Evolutionary conservation across 352 stramenopile species (phyloP), one percentile per base, ranked within the genome.

Genomic region (Blastocystis sp.): DNA sequence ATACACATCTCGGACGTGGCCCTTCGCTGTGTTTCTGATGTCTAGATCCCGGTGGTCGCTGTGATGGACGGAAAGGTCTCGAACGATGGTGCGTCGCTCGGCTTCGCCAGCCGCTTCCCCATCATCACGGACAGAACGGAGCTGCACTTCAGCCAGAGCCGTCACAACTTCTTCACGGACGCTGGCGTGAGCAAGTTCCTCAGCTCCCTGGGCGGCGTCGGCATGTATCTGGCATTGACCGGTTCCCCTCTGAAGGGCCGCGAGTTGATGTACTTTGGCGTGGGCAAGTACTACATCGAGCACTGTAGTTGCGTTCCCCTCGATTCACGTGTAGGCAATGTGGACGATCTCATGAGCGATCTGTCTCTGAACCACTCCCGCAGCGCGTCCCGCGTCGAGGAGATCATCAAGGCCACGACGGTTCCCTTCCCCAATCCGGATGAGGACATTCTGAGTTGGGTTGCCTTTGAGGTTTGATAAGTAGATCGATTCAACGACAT

Each of bases 191-290:
- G 52, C 9, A 84, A 84, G 74, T 21, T 84, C 2, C 74, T 84
- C 17, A 67, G 74, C 41, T 84, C 74, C 5, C 34, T 84, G 53
- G 53, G 74, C 21, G 74, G 74, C 40, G 52, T 84, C n/a, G 74
- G 74, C 19, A 84, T 84, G 74, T 84, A 84, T 28, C 45, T 84
- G 34, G 74, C 45, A n/a, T 45, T 84, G 9, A 69, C 74, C 19
- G 74, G 74, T 41, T 52, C 38, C 19, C 40, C 48, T 10, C 19
- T 84, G 34, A 38, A 21, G 7, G 74, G 74, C 70, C 21, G 23
- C 48, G 56, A 69, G 11, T 56, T 84, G n/a, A n/a, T 70, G 2
- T 28, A 67, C 61, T 84, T 67, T 17, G 74, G 74, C 19, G 19
- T 84, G 2, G 45, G 40, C 1, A 53, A 41, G 52, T 67, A 41